Base-by-base conservation (phyloP, 805 yeast species). In the Spathaspora passalidarum region DNA sequence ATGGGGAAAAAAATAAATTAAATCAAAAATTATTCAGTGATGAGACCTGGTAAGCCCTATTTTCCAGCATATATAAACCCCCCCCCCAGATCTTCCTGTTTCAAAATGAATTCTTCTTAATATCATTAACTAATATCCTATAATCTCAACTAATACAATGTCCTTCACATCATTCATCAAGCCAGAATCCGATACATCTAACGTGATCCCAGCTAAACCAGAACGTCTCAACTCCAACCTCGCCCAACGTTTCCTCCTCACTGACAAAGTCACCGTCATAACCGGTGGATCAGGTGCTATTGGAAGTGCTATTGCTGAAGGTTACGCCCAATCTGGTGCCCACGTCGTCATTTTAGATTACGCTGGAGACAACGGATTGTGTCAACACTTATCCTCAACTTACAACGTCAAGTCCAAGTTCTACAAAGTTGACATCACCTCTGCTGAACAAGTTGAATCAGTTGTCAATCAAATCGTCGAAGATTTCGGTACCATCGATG, bases 321-420 rank as follows among this genome's bases (percentile, higher is more conserved):
- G 68, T 6, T 68, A 63, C 56, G 61, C 65, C 38, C 72, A 68
- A 56, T 72, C 73, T 10, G 69, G 69, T 8, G 44, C 56, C 40
- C 59, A 64, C 52, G 64, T 72, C 50, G 73, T 74, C 29, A 66
- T 72, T 49, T 57, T 72, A 48, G 77, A 72, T 51, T 70, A 68
- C 54, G 57, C 69, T 38, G 53, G 51, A 36, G 67, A 65, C 20
- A 47, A 56, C 26, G 50, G 56, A 32, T 60, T 72, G 51, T 21
- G 47, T 34, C 26, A 38, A 22, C 19, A 19, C 9, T 40, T 47
- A 21, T 2, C 19, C 3, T 9, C 37, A 10, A 45, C 46, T 8
- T 47, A 47, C 17, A 39, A 42, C 13, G 16, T 47, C 10, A 51
- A 45, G 23, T 48, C 49, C 29, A 53, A 52, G 14, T 69, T 59